Evolutionary conservation across 192 early-diverging fungal species (phyloP).

Genomic region (Entomortierella parvispora): DNA sequence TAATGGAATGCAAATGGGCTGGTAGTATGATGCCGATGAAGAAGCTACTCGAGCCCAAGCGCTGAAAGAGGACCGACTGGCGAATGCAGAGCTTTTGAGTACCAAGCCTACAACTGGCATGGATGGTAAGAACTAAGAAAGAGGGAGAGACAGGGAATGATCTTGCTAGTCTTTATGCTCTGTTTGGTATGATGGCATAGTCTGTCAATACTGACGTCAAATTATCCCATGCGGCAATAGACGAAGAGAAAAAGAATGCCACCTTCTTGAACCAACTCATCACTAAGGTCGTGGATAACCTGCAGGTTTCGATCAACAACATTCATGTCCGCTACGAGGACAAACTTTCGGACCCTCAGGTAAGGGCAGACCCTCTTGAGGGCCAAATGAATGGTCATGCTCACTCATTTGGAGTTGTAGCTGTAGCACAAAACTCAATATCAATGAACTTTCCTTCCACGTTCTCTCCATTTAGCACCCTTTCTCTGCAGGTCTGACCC

Average conservation of each 20-base stretch:
- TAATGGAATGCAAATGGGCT: no score
- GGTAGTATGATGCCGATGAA: constrained; percentile 83
- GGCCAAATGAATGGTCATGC: constrained; percentile 9
- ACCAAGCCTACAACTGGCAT: constrained; percentile 35
- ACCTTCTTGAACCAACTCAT: constrained; percentile 90
- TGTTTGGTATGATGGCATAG: constrained; percentile 39
- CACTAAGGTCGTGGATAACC: constrained; percentile 95
- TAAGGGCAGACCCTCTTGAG: constrained; percentile 6
- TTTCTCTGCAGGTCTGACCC: constrained; percentile 89
- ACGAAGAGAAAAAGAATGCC: constrained; percentile 76
- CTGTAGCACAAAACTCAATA: background rate
- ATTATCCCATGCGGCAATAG: constrained; percentile 13
- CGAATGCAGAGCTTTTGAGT: constrained; percentile 74
- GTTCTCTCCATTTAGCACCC: constrained; percentile 57
- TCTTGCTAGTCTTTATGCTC: background rate
- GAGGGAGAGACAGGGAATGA: background rate
- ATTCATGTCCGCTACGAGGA: constrained; percentile 98
- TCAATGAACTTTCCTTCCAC: background rate
- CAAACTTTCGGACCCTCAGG: constrained; percentile 73
- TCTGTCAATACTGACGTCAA: constrained; percentile 42
- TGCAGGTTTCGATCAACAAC: constrained; percentile 94
- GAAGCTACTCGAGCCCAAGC: constrained; percentile 81
- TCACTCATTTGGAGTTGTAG: background rate
- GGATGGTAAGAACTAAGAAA: constrained; percentile 31
- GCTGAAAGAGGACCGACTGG: constrained; percentile 85